These are phyloP conservation scores for Coniferiporia sulphurascens DNA, from an alignment of 1,284 basidiomycete species.

Conservation along the genomic window DNA sequence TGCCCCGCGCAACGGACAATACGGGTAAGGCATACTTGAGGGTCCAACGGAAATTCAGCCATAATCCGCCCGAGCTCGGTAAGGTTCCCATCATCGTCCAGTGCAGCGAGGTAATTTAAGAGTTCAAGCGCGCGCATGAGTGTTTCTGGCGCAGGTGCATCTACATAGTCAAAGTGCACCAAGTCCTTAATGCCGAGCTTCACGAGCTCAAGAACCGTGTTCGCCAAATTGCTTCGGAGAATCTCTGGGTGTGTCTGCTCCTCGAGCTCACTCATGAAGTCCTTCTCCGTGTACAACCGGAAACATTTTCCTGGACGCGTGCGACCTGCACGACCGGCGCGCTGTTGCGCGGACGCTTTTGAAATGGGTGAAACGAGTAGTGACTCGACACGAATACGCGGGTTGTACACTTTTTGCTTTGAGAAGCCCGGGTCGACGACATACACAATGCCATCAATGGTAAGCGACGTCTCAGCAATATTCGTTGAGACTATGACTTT, in stretches of 20 bases:
- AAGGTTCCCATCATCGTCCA: conserved; percentile 93
- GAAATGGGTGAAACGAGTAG: conserved; percentile 93
- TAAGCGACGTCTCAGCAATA: conserved; percentile 96
- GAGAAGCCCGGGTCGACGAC: conserved; percentile 98
- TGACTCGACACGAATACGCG: conserved; percentile 93
- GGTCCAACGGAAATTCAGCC: conserved; percentile 98
- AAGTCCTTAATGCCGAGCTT: conserved; percentile 93
- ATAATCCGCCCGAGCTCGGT: conserved; percentile 87
- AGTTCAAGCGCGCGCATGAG: conserved; percentile 97
- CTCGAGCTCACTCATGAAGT: conserved; percentile 93
- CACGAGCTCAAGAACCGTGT: conserved; percentile 91
- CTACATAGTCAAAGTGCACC: conserved; percentile 92
- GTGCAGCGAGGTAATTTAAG: conserved; percentile 86
- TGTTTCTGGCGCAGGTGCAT: conserved; percentile 95
- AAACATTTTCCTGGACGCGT: conserved; percentile 98
- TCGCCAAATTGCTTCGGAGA: conserved; percentile 86
- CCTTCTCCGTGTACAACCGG: conserved; percentile 94
- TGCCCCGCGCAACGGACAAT: neutral
- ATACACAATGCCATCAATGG: conserved; percentile 98
- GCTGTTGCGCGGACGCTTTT: conserved; percentile 93
- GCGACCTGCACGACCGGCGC: conserved; percentile 94
- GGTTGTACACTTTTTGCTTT: conserved; percentile 97
- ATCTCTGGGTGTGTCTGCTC: conserved; percentile 98
- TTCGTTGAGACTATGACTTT: conserved; percentile 97
- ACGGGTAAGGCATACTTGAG: conserved; percentile 55